Evolutionary conservation across 176 grass and related monocot genomes (phyloP).

Genomic region (Hyparrhenia diplandra): DNA sequence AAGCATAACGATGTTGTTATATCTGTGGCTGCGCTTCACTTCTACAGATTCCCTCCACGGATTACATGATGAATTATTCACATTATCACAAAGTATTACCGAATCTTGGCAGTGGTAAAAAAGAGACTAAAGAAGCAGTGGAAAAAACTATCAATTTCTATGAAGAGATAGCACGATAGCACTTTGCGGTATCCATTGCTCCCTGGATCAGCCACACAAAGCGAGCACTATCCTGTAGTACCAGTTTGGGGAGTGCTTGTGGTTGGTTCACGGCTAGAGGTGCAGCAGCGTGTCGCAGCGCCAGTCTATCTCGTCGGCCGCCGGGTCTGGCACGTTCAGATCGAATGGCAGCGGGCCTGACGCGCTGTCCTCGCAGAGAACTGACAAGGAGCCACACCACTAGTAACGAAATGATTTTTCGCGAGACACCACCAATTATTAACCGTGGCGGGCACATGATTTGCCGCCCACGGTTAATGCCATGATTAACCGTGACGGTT

Average conservation of each 20-base stretch:
- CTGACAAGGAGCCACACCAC: no score
- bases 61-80: constrained; percentile 39
- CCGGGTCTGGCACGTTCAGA: constrained; percentile 63
- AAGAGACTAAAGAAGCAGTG: neutral
- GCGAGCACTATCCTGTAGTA: neutral
- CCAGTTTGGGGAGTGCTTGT: neutral
- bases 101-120: constrained; percentile 23
- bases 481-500: no score
- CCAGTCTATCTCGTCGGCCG: constrained; percentile 53
- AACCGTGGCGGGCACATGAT: no score
- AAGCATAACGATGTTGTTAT: no score
- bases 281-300: constrained; percentile 47
- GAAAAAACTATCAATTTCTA: constrained; percentile 24
- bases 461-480: no score
- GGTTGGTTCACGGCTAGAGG: constrained; percentile 8
- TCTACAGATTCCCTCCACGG: neutral
- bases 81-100: constrained; percentile 33
- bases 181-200: neutral
- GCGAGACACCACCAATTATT: no score
- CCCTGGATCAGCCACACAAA: neutral
- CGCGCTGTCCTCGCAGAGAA: no score
- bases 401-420: no score
- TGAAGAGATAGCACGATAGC: neutral
- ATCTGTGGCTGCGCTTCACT: neutral
- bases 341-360: constrained; percentile 57